These are phyloP conservation scores for Sporisorium iseilematis-ciliati DNA, from an alignment of 1,284 basidiomycete species.

Conservation along the genomic window DNA sequence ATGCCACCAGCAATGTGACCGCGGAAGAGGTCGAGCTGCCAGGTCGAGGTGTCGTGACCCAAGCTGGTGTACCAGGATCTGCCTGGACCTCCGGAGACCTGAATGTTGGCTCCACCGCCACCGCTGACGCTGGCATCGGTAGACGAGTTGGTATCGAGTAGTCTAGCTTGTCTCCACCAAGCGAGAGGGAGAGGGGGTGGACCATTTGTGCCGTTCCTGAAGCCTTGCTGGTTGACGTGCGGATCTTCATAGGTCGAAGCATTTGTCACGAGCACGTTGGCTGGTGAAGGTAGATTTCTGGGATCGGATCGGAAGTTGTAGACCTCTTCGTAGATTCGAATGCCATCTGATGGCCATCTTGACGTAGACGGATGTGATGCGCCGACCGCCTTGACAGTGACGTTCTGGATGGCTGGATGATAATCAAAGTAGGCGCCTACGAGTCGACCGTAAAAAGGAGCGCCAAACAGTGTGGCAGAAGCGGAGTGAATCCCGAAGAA, in stretches of 20 bases:
- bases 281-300: conserved; percentile 71
- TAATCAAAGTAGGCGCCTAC: conserved; percentile 80
- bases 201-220: conserved; percentile 77
- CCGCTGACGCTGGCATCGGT: conserved; percentile 42
- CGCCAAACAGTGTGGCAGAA: conserved; percentile 78
- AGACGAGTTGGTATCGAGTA: conserved; percentile 35
- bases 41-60: conserved; percentile 79
- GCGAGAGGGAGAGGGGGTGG: conserved; percentile 74
- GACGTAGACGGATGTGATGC: conserved; percentile 47
- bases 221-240: conserved; percentile 69
- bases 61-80: conserved; percentile 84
- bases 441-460: conserved; percentile 75
- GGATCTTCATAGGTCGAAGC: conserved; percentile 44
- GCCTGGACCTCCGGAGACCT: conserved; percentile 73
- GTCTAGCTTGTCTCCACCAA: conserved; percentile 81
- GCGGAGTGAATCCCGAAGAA: conserved; percentile 80
- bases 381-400: conserved; percentile 33
- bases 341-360: conserved; percentile 27
- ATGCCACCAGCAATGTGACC: conserved; percentile 81
- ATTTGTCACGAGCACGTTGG: conserved; percentile 57
- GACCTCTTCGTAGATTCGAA: conserved; percentile 69
- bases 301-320: conserved; percentile 85
- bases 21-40: conserved; percentile 76
- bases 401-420: conserved; percentile 78
- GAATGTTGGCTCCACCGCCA: conserved; percentile 39